Conservation (phyloP, 2,329 filamentous ascomycete genomes). For the Capronia americana region DNA sequence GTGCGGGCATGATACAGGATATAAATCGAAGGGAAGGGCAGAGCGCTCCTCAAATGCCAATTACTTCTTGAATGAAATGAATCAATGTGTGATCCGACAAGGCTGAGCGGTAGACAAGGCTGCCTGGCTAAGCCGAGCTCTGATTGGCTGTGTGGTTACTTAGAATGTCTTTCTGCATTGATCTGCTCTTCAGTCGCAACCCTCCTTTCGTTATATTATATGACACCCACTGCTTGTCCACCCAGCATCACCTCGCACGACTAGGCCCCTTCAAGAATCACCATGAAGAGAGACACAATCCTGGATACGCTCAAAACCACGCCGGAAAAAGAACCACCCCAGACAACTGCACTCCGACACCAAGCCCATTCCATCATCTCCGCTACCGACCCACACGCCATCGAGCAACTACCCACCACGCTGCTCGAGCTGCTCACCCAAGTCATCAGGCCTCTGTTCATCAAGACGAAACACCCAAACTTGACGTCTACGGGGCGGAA, state of each 20-base stretch:
- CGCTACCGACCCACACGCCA: too few relatives aligned
- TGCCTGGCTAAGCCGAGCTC: not conserved
- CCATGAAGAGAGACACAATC: not conserved
- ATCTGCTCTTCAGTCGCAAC: not conserved
- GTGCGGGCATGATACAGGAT: too few relatives aligned
- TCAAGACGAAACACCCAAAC: conserved; percentile 49
- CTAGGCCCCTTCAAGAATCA: not conserved
- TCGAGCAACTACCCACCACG: conserved; percentile 29
- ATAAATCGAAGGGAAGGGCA: not conserved
- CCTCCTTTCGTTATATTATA: not conserved
- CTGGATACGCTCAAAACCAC: not conserved
- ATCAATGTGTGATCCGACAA: not conserved
- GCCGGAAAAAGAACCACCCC: not conserved
- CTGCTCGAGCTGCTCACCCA: conserved; percentile 37
- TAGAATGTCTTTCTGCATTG: too few relatives aligned
- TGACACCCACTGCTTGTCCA: not conserved
- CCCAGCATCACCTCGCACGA: not conserved
- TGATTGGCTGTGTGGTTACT: not conserved
- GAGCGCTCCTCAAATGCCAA: not conserved
- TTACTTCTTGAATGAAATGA: not conserved
- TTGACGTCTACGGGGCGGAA: conserved; percentile 54
- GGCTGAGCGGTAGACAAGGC: not conserved
- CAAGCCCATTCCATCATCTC: conserved; percentile 14
- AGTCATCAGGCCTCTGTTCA: conserved; percentile 51
- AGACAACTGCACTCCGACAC: not conserved